Percentiles rank a stretch among this genome's conserved stretches.
These are phyloP conservation scores for Podospora pseudopauciseta DNA, from an alignment of 495 filamentous ascomycete genomes.

Conservation along the genomic window DNA sequence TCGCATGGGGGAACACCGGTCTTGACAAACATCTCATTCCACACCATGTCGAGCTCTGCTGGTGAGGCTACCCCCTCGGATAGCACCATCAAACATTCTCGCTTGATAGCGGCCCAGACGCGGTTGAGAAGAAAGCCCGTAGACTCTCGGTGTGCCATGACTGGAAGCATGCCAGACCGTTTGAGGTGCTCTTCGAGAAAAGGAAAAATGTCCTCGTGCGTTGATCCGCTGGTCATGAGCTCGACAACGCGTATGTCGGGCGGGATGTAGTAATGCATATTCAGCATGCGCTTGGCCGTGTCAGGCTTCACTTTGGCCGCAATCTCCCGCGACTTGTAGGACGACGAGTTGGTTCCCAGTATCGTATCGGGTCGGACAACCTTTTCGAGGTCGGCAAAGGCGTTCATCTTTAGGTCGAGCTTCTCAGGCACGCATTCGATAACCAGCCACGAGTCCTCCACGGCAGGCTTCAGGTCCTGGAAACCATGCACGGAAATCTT, in stretches of 20 bases:
- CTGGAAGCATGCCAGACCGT: conserved; percentile 41
- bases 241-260: conserved; percentile 48
- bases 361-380: conserved; percentile 42
- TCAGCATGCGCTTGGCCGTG: conserved; percentile 36
- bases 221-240: conserved; percentile 55
- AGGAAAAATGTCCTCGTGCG: conserved; percentile 40
- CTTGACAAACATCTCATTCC: conserved; percentile 38
- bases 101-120: conserved; percentile 56
- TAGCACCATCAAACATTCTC: conserved; percentile 50
- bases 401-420: conserved; percentile 47
- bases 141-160: conserved; percentile 42
- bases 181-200: conserved; percentile 38
- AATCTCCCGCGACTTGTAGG: conserved; percentile 47
- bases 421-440: conserved; percentile 57
- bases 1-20: conserved; percentile 20
- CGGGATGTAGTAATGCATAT: conserved; percentile 55
- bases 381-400: conserved; percentile 46
- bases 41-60: conserved; percentile 47
- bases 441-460: conserved; percentile 47
- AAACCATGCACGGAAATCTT: conserved; percentile 24
- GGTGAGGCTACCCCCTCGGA: conserved; percentile 48
- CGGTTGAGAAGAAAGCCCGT: conserved; percentile 58
- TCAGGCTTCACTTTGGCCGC: conserved; percentile 39
- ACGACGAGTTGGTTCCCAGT: conserved; percentile 48
- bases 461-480: conserved; percentile 36